Evolutionary conservation across 2,329 filamentous ascomycete species (phyloP).

Genomic region (Piedraia hortae): DNA sequence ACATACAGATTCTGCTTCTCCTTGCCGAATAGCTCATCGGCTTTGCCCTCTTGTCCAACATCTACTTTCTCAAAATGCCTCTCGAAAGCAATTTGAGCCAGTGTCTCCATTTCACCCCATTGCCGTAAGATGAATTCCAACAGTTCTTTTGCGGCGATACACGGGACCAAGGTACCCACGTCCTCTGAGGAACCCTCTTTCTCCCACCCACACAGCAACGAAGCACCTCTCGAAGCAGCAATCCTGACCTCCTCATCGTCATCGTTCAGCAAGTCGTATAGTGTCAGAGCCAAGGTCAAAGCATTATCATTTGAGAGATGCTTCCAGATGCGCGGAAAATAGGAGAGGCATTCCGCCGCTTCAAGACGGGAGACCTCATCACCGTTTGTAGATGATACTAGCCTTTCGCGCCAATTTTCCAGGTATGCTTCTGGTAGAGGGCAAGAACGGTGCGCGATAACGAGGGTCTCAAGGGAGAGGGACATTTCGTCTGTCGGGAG

Average conservation of each 20-base stretch:
- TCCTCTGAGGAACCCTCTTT: conserved; percentile 5
- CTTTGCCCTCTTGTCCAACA: too few species aligned
- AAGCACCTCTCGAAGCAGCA: conserved; percentile 20
- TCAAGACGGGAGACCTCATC: neutral
- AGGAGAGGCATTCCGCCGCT: neutral
- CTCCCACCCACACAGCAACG: too few species aligned
- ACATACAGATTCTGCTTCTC: conserved; percentile 91
- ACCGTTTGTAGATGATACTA: conserved; percentile 1
- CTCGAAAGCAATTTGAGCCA: conserved; percentile 3
- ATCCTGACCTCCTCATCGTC: conserved; percentile 76
- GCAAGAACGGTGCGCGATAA: too few species aligned
- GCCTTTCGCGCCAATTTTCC: neutral
- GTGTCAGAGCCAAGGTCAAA: too few species aligned
- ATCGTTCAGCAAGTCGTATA: conserved; percentile 59
- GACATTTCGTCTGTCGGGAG: too few species aligned
- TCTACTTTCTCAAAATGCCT: too few species aligned
- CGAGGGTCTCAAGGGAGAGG: too few species aligned
- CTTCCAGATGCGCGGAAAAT: neutral
- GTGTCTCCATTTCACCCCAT: conserved; percentile 3
- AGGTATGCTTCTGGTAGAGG: too few species aligned
- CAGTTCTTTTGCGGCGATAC: conserved; percentile 20
- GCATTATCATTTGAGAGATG: conserved; percentile 12
- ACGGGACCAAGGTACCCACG: conserved; percentile 21
- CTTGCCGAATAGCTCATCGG: conserved; percentile 50
- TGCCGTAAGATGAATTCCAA: conserved; percentile 9